phyloP scores from a whole-genome alignment of 305 asterid genomes.

The Rubia occidens region DNA sequence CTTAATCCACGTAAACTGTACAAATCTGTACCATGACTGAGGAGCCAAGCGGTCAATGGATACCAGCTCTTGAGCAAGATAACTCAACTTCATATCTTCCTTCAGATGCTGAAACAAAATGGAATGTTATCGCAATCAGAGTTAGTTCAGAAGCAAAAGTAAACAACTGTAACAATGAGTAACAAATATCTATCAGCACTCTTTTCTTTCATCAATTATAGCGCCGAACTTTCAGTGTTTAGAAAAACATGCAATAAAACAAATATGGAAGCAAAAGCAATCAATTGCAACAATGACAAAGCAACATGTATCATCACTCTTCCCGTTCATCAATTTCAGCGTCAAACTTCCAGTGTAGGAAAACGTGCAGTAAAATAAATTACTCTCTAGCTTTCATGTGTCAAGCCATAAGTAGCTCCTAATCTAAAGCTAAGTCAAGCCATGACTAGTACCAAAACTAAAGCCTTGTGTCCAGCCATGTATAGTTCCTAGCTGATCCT shows the following conservation, averaged over 20 bases:
- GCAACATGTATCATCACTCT: background rate
- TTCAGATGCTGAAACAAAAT: constrained; percentile 62
- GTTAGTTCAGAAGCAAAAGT: constrained; percentile 13
- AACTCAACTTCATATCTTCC: constrained; percentile 97
- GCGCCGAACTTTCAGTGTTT: background rate
- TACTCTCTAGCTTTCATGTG: background rate
- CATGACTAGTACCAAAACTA: background rate
- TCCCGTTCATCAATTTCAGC: background rate
- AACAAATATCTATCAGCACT: background rate
- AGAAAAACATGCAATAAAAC: background rate
- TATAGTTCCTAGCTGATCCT: too few relatives aligned
- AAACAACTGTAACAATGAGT: background rate
- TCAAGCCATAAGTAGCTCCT: background rate
- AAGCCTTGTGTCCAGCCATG: background rate
- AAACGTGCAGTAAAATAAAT: background rate
- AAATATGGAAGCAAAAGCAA: background rate
- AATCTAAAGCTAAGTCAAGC: background rate
- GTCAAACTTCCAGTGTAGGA: background rate
- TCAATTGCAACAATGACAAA: background rate
- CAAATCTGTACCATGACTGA: constrained; percentile 65
- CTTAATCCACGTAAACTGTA: background rate
- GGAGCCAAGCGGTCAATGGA: constrained; percentile 91
- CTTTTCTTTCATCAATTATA: background rate
- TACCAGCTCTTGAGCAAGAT: constrained; percentile 90
- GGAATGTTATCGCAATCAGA: constrained; percentile 17